Base-by-base conservation (phyloP, 2,329 filamentous ascomycete species). In the Ascochyta pisi region DNA sequence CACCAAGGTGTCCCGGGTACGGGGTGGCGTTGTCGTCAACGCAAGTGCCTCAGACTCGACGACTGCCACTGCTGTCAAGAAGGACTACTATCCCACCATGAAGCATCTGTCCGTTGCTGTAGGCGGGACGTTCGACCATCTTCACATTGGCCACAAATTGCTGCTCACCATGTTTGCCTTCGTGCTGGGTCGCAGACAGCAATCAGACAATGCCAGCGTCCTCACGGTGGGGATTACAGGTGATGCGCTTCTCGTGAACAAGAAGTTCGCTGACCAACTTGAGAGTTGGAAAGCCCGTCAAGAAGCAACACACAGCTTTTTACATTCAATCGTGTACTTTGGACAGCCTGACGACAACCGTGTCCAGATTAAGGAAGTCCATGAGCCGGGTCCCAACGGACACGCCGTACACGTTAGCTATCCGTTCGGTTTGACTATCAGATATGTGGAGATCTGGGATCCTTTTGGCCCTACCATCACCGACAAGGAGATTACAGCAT, bases 91-190 rank as follows among this genome's bases (percentile, higher is more conserved):
- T 10, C 7, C 47, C 22, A 24, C 61, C 31, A 58, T 45, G n/a
- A 70, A 75, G 38, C 84, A 90, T 73, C 77, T 81, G 56, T 83
- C 85, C 13, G 89, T 96, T 45, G 91, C 89, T 48, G 85, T 98
- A 12, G 95, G 94, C 27, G 95, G 95, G 9, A 99, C 95, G 0
- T 99, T 98, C 77, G 95, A 99, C 74, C 92, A 98, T 76, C 84
- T 99, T 22, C 95, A 99, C 73, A 88, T 91, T 4, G 95, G 95
- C 6, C 95, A 99, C 79, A 99, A 98, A 77, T 82, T 98, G n/a
- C 84, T 99, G 19, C 84, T 99, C 19, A 92, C 93, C n/a, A 93
- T 93, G 58, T 91, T 90, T 0, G 85, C 88, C 0, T 84, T 97
- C 52, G 83, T 92, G 15, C 82, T 90, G 53, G 84, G 85, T 33